Evolutionary conservation across 495 filamentous ascomycete genomes (phyloP), one percentile per base, ranked within the genome.

Genomic region (Xylaria scruposa): DNA sequence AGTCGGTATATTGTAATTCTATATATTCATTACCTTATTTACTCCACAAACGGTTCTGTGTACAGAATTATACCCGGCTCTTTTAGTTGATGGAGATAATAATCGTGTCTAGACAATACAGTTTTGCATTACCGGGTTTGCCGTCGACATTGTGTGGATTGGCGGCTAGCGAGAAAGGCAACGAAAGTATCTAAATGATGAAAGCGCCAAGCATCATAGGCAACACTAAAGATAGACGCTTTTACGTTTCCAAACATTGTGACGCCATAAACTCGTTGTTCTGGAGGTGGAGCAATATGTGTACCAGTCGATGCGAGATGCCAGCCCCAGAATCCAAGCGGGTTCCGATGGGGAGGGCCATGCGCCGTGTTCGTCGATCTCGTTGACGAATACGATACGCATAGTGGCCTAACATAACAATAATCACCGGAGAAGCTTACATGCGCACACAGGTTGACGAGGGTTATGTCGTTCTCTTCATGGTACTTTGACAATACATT

Each of bases 361-460:
- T 60, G 12, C 26, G 3, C 10, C 51, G 24, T 26, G 24, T 31
- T 56, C 53, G 26, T 60, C 33, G 31, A 60, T 38, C 2, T 59
- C 3, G 29, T 59, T 59, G 31, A 58, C 17, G 26, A 21, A 21
- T 60, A 60, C 58, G 58, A 21, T 60, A 60, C 58, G 58, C 15
- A 21, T 5, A 21, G 5, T 38, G 3, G 58, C 8, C 33, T 38
- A 60, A 9, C 31, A 38, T 38, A 60, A 9, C 31, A 38, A 60
- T 33, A 7, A 19, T 21, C 58, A 38, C 58, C n/a, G 3, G 17
- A 38, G 1, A 4, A 38, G 33, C 19, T n/a, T 8, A 17, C 7
- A 21, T 9, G 44, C 59, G 9, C 59, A 21, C 38, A 2, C 5
- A 42, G 21, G 53, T 8, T 63, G 21, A 13, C 38, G 2, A 63